These are phyloP conservation scores for Penicillium pancosmium DNA, from an alignment of 495 filamentous ascomycete species.

Conservation along the genomic window DNA sequence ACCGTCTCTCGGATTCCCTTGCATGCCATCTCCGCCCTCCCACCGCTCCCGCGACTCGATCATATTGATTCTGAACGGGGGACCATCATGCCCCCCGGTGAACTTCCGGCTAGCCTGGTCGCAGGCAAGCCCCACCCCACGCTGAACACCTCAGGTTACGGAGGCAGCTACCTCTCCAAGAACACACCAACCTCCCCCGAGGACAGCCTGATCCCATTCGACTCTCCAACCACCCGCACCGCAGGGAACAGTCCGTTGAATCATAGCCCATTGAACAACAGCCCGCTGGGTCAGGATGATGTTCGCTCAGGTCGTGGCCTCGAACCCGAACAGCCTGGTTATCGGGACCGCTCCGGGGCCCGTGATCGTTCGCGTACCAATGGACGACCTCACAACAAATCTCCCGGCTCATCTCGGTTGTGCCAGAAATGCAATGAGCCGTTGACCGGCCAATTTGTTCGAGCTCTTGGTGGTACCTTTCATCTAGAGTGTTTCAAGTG, in stretches of 20 bases:
- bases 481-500: conserved; percentile 99
- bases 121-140: conserved; percentile 49
- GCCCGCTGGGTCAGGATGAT: conserved; percentile 36
- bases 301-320: conserved; percentile 35
- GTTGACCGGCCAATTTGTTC: conserved; percentile 93
- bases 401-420: conserved; percentile 52
- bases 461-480: conserved; percentile 87
- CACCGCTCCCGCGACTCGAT: conserved; percentile 14
- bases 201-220: conserved; percentile 47
- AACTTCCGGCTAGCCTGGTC: conserved; percentile 52
- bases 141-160: conserved; percentile 46
- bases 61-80: conserved; percentile 28
- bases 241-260: conserved; percentile 21
- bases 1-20: conserved; percentile 12
- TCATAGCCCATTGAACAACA: conserved; percentile 33
- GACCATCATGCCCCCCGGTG: conserved; percentile 49
- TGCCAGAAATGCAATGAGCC: conserved; percentile 88
- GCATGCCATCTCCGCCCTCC: conserved; percentile 24
- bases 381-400: conserved; percentile 46
- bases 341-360: conserved; percentile 41
- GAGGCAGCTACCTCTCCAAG: conserved; percentile 33
- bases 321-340: conserved; percentile 39
- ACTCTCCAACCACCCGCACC: conserved; percentile 43
- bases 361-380: conserved; percentile 50
- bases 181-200: conserved; percentile 51